A percentile compares a stretch with the other conserved stretches of the same genome.
These are phyloP conservation scores for Diplodia corticola DNA, from an alignment of 2,329 filamentous ascomycete genomes.

Conservation along the genomic window DNA sequence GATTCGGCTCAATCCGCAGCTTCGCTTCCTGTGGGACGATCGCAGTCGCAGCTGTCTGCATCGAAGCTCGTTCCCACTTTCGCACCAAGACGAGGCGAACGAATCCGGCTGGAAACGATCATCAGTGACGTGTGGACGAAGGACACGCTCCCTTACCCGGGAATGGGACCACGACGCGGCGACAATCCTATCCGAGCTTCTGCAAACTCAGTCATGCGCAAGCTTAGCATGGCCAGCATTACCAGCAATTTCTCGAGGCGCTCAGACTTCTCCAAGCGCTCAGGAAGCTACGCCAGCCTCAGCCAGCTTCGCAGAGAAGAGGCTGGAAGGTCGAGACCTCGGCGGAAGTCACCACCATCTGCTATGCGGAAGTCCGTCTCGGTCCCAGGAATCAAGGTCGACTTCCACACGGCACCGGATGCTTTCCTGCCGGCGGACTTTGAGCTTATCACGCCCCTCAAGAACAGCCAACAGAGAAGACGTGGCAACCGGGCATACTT, in stretches of 20 bases:
- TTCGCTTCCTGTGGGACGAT: slow-evolving; percentile 67
- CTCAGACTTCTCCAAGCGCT: slow-evolving; percentile 66
- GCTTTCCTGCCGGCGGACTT: slow-evolving; percentile 52
- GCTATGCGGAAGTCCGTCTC: slow-evolving; percentile 23
- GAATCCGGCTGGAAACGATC: slow-evolving; percentile 72
- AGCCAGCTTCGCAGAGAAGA: slow-evolving; percentile 41
- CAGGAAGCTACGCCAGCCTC: slow-evolving; percentile 57
- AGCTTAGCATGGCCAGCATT: slow-evolving; percentile 80
- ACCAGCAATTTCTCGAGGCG: slow-evolving; percentile 65
- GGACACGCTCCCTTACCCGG: slow-evolving; percentile 77
- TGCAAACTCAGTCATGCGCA: slow-evolving; percentile 85
- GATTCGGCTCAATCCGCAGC: slow-evolving; percentile 46
- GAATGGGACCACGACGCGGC: slow-evolving; percentile 67
- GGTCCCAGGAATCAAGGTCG: slow-evolving; percentile 33
- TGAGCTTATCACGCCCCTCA: slow-evolving; percentile 34
- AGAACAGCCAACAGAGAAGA: not conserved
- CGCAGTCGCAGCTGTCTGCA: slow-evolving; percentile 74
- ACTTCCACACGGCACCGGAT: slow-evolving; percentile 50
- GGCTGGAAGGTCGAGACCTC: slow-evolving; percentile 31
- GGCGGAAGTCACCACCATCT: slow-evolving; percentile 32
- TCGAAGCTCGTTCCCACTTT: slow-evolving; percentile 66
- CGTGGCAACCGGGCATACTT: slow-evolving; percentile 7
- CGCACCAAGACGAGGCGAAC: slow-evolving; percentile 71
- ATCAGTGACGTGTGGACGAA: slow-evolving; percentile 82
- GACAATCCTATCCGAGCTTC: slow-evolving; percentile 75